Evolutionary conservation across 352 stramenopile genomes (phyloP).

Genomic region (Phytophthora colocasiae): DNA sequence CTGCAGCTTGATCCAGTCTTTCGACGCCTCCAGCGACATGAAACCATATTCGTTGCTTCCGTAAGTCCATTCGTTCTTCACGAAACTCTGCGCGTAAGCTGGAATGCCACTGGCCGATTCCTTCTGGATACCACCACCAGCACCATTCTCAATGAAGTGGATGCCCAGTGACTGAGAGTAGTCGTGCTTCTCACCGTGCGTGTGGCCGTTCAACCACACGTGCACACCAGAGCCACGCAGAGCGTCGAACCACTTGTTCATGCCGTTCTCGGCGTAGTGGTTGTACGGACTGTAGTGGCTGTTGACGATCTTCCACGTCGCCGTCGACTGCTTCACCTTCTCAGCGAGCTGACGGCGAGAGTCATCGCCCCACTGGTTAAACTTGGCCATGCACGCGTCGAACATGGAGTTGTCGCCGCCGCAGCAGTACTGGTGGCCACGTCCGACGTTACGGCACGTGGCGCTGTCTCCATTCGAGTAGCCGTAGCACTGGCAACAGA

Average conservation of each 20-base stretch:
- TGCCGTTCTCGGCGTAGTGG: slow-evolving; percentile 20
- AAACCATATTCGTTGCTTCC: slow-evolving; percentile 22
- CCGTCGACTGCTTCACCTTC: slow-evolving; percentile 23
- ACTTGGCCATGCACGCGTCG: slow-evolving; percentile 17
- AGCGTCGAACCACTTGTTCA: slow-evolving; percentile 20
- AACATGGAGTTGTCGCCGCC: slow-evolving; percentile 22
- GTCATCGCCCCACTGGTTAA: slow-evolving; percentile 15
- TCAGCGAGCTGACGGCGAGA: slow-evolving; percentile 16
- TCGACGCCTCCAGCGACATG: slow-evolving; percentile 53
- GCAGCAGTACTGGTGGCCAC: slow-evolving; percentile 14
- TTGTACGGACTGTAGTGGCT: slow-evolving; percentile 28
- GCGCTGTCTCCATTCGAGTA: slow-evolving; percentile 19
- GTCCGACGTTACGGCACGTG: background rate
- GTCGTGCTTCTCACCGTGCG: slow-evolving; percentile 54
- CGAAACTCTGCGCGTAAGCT: slow-evolving; percentile 40
- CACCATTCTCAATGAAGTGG: slow-evolving; percentile 76
- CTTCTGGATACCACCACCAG: slow-evolving; percentile 65
- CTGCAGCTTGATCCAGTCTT: slow-evolving; percentile 59
- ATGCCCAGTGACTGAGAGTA: slow-evolving; percentile 45
- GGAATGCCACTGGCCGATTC: slow-evolving; percentile 58
- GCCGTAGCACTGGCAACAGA: slow-evolving; percentile 24
- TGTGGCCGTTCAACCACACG: slow-evolving; percentile 46
- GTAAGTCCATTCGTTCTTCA: slow-evolving; percentile 61
- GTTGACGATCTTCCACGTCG: slow-evolving; percentile 37
- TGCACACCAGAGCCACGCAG: slow-evolving; percentile 38